Base-by-base conservation (phyloP, 192 early-diverging fungal species). In the Dimargaris xerosporica region DNA sequence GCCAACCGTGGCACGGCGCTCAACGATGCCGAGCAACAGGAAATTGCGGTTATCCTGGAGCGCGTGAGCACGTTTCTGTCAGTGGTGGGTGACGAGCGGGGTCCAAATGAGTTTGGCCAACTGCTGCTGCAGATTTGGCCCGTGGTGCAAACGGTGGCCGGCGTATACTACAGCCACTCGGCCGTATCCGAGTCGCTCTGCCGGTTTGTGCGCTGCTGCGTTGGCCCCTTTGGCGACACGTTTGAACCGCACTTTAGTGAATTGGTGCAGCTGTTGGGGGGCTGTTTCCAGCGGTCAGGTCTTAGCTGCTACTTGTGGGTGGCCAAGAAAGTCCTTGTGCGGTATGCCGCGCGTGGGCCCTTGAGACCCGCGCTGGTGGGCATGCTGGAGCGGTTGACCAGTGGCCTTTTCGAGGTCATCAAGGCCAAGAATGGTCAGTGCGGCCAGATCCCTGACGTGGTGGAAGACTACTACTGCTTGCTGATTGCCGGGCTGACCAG, bases 231-330 rank as follows among this genome's bases (percentile, higher is more conserved):
- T 55, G 61, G 70, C 44, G 47, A 63, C 11, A 69, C 80, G 52
- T 79, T 90, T 62, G 48, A 67, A 0, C 77, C 82, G 13, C 62
- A 89, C 7, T 58, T 88, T 15, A 75, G 73, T 0, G 66, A 69
- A 39, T 72, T 89, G 17, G 70, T 85, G 71, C 67, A 80, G 26
- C 71, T 71, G 21, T 48, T 88, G 11, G 77, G 83, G 15, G 68
- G 63, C 52, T 67, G 69, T 10, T 91, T 84, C 68, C 73, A 78
- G 42, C 67, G 71, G 44, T 83, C 80, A 0, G 70, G 74, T 4
- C 30, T 78, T 21, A 71, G 83, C 39, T 79, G 78, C 45, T 86
- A 88, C 66, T 66, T 93, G 29, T 93, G 91, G 91, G 80, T 85
- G 4, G 70, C 81, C 28, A 66, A 64, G 7, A 74, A 80, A 45